Evolutionary conservation across 2,329 filamentous ascomycete species (phyloP).

Genomic region (Ceratocystis ficicola): DNA sequence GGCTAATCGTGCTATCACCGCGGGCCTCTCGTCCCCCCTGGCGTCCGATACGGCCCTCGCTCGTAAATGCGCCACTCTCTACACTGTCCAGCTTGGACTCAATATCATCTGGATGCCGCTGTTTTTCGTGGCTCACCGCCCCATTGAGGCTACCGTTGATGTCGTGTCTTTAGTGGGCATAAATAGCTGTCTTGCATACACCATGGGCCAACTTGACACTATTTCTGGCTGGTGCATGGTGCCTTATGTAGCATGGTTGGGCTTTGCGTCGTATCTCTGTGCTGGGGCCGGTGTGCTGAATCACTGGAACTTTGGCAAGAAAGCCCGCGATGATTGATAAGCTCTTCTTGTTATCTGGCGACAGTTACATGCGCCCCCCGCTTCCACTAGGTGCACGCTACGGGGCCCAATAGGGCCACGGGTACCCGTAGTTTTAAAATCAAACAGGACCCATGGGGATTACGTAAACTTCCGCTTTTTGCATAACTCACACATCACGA

Average conservation of each 20-base stretch:
- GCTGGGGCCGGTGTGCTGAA: constrained; percentile 57
- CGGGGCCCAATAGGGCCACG: too few relatives aligned
- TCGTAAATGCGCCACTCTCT: constrained; percentile 62
- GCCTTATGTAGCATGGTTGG: constrained; percentile 77
- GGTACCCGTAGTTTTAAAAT: too few relatives aligned
- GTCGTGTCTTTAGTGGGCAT: constrained; percentile 60
- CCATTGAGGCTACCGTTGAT: constrained; percentile 62
- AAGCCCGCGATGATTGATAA: constrained; percentile 23
- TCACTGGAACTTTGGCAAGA: constrained; percentile 45
- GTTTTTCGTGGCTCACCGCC: constrained; percentile 69
- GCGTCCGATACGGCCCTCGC: constrained; percentile 42
- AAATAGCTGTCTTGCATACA: constrained; percentile 60
- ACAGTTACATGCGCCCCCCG: too few relatives aligned
- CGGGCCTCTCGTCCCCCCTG: constrained; percentile 43
- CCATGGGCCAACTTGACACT: constrained; percentile 64
- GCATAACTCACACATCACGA: too few relatives aligned
- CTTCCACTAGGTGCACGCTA: too few relatives aligned
- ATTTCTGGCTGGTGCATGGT: constrained; percentile 61
- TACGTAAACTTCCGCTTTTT: too few relatives aligned
- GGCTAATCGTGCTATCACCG: constrained; percentile 61
- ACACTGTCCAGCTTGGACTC: constrained; percentile 72
- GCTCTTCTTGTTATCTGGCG: neutral
- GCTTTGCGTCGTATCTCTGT: constrained; percentile 77
- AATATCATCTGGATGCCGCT: constrained; percentile 88
- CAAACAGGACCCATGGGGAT: too few relatives aligned